phyloP scores from a whole-genome alignment of 2,329 filamentous ascomycete genomes.

The Chaetothyriales sp. region DNA sequence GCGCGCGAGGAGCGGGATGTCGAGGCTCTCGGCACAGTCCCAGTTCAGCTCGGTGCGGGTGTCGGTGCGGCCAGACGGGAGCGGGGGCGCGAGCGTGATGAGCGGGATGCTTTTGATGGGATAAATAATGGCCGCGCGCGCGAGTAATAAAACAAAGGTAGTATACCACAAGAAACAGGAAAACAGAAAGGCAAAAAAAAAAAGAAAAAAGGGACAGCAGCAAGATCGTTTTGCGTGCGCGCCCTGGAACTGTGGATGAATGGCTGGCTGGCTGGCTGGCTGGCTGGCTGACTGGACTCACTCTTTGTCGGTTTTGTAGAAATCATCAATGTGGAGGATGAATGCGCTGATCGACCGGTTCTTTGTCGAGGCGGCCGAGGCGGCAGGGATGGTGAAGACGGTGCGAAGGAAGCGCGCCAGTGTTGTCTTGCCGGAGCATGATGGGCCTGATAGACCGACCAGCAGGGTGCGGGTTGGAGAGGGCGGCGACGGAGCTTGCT shows the following conservation, averaged over 20 bases:
- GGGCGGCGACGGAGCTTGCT: not conserved
- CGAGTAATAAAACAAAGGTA: no score
- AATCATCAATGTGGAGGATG: conserved; percentile 91
- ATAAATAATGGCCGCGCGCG: not conserved
- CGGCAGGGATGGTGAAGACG: conserved; percentile 45
- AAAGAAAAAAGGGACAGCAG: not conserved
- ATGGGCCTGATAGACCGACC: conserved; percentile 74
- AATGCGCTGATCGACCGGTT: conserved; percentile 29
- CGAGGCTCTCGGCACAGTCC: conserved; percentile 72
- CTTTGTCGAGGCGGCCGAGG: conserved; percentile 18
- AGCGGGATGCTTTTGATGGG: conserved; percentile 26
- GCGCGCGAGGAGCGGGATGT: conserved; percentile 51
- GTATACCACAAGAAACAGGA: no score
- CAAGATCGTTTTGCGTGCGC: not conserved
- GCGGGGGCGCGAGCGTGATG: conserved; percentile 32
- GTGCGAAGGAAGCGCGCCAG: conserved; percentile 69
- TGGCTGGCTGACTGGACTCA: conserved; percentile 23
- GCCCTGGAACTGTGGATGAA: not conserved
- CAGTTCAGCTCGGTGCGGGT: conserved; percentile 57
- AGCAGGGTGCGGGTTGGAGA: conserved; percentile 34
- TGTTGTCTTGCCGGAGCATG: conserved; percentile 89
- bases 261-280: not conserved
- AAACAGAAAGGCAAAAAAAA: no score
- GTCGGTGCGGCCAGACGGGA: conserved; percentile 4
- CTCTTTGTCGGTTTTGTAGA: conserved; percentile 69